Conservation (phyloP, 2,329 filamentous ascomycete genomes). For the Sporothrix schenckii region DNA sequence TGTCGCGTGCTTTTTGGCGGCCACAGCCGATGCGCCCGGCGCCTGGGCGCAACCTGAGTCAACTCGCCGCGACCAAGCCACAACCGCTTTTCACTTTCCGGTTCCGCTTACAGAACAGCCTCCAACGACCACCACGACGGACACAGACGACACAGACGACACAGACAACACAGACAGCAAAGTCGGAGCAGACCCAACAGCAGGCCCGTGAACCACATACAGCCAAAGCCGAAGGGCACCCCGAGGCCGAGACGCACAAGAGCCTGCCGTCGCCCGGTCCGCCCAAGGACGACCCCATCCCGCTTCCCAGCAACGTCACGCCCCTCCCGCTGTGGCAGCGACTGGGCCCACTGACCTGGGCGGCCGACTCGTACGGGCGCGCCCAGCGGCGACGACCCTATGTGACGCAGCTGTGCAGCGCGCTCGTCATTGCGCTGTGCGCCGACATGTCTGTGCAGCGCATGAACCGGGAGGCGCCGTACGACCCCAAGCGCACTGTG, state of each 20-base stretch:
- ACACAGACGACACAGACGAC: not conserved
- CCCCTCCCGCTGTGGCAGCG: slow-evolving; percentile 58
- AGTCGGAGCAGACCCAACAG: not conserved
- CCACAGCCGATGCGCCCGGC: slow-evolving; percentile 25
- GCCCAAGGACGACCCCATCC: slow-evolving; percentile 45
- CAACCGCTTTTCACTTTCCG: not conserved
- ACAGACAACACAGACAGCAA: not conserved
- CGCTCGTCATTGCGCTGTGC: slow-evolving; percentile 75
- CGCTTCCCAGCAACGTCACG: slow-evolving; percentile 49
- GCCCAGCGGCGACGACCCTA: slow-evolving; percentile 74
- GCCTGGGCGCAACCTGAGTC: slow-evolving; percentile 24
- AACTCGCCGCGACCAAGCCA: slow-evolving; percentile 7
- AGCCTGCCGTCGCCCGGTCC: slow-evolving; percentile 35
- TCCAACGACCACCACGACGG: slow-evolving; percentile 9
- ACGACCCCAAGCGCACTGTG: slow-evolving; percentile 69
- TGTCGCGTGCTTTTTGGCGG: slow-evolving; percentile 29
- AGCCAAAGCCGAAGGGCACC: not conserved
- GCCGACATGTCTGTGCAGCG: slow-evolving; percentile 78
- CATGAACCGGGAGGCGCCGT: slow-evolving; percentile 61
- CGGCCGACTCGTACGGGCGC: slow-evolving; percentile 64
- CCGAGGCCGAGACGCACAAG: slow-evolving; percentile 25
- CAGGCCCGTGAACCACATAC: not conserved
- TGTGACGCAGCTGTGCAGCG: slow-evolving; percentile 75
- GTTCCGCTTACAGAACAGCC: not conserved
- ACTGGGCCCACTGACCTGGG: slow-evolving; percentile 59